Conservation (phyloP, 192 early-diverging fungal species). For the Rhizophagus sp. region DNA sequence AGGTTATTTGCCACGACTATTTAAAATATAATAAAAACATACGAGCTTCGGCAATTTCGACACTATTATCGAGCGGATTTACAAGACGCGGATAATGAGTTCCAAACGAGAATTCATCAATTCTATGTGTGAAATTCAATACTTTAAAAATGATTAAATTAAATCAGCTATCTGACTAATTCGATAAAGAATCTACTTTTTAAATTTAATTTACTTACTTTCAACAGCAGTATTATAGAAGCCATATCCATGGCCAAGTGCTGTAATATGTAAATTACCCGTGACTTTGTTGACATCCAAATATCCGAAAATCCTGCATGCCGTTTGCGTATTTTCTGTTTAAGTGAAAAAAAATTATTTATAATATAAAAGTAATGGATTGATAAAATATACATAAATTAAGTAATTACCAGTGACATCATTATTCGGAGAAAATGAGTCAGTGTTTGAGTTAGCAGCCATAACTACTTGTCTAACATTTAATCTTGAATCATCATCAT, state of each 20-base stretch:
- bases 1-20: not conserved
- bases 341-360: not conserved
- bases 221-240: conserved; percentile 61
- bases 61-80: conserved; percentile 85
- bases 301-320: conserved; percentile 76
- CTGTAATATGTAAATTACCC: conserved; percentile 90
- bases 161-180: conserved; percentile 2
- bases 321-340: conserved; percentile 45
- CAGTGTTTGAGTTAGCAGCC: not conserved
- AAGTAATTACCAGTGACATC: not conserved
- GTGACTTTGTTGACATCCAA: conserved; percentile 78
- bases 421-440: not conserved
- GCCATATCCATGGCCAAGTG: conserved; percentile 87
- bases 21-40: conserved; percentile 25
- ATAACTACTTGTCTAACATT: conserved; percentile 12
- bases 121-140: conserved; percentile 94
- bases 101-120: conserved; percentile 92
- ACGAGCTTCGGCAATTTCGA: conserved; percentile 65
- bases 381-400: not conserved
- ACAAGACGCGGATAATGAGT: conserved; percentile 76
- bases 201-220: conserved; percentile 42
- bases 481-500: not conserved
- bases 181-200: not conserved
- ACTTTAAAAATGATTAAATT: conserved; percentile 38
- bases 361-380: not conserved